A percentile compares a stretch with the other conserved stretches of the same genome.
Conservation (phyloP, 345 rosid genomes). For the Ceriops decandra region DNA sequence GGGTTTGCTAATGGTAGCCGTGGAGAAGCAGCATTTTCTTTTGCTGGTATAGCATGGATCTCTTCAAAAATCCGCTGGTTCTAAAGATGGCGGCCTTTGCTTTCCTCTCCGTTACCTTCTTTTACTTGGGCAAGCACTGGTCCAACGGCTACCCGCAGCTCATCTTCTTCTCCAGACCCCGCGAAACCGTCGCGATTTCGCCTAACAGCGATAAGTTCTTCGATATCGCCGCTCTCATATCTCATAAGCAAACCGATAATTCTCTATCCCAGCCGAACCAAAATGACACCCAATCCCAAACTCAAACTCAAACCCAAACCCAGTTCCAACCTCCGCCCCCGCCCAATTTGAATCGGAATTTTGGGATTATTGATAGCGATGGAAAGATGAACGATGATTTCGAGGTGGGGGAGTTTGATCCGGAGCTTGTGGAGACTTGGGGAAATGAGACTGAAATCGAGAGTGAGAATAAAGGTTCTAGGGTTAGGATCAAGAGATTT, state of each 20-base stretch:
- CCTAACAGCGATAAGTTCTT: constrained; percentile 48
- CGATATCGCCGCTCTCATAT: constrained; percentile 45
- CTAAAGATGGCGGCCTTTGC: constrained; percentile 47
- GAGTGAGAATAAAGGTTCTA: constrained; percentile 15
- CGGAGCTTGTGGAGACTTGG: constrained; percentile 51
- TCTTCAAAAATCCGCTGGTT: constrained; percentile 35
- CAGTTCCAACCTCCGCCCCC: constrained; percentile 31
- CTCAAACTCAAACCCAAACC: not conserved
- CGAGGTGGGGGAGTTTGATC: constrained; percentile 74
- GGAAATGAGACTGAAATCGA: constrained; percentile 33
- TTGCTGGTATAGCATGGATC: constrained; percentile 26
- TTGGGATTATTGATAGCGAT: constrained; percentile 70
- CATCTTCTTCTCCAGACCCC: constrained; percentile 65
- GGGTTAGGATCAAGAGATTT: constrained; percentile 36
- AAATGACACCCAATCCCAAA: not conserved
- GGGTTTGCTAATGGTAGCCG: too few relatives aligned
- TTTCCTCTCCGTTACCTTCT: constrained; percentile 59
- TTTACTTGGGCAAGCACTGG: constrained; percentile 88
- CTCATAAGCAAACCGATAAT: constrained; percentile 24
- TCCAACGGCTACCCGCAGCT: constrained; percentile 59
- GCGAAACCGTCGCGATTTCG: constrained; percentile 45
- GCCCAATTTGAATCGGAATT: constrained; percentile 37
- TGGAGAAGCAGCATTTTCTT: too few relatives aligned
- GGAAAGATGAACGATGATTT: constrained; percentile 84
- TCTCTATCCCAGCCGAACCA: not conserved